phyloP scores from a whole-genome alignment of 805 yeast genomes.

The Saccharomycopsis sp. region DNA sequence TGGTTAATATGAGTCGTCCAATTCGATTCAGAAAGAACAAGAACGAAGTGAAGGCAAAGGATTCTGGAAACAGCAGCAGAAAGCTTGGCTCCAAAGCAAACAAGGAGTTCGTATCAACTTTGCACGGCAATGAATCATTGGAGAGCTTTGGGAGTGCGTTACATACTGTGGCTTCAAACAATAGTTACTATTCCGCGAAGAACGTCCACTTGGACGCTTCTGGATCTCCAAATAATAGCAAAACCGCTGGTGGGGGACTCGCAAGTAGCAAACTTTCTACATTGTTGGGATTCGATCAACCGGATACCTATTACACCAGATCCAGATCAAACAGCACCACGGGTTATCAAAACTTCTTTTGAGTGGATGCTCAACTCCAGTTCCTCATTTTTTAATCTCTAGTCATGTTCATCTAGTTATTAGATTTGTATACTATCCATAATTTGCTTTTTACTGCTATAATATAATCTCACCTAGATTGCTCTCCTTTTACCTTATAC shows the following conservation, averaged over 20 bases:
- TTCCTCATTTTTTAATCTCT: too few relatives aligned
- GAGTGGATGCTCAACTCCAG: neutral
- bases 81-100: neutral
- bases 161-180: neutral
- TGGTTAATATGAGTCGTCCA: constrained; percentile 20
- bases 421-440: neutral
- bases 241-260: neutral
- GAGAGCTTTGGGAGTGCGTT: neutral
- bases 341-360: neutral
- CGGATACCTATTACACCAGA: neutral
- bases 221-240: neutral
- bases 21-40: constrained; percentile 3
- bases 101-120: neutral
- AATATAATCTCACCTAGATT: too few relatives aligned
- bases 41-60: neutral
- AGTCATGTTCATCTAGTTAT: neutral
- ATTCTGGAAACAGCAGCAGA: neutral
- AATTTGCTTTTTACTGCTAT: too few relatives aligned
- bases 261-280: neutral
- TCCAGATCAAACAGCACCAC: neutral
- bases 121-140: neutral
- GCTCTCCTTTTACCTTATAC: too few relatives aligned
- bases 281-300: neutral
- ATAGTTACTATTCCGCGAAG: neutral
- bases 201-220: neutral